Conservation (phyloP, 2,329 filamentous ascomycete species). For the Fusarium sp. region DNA sequence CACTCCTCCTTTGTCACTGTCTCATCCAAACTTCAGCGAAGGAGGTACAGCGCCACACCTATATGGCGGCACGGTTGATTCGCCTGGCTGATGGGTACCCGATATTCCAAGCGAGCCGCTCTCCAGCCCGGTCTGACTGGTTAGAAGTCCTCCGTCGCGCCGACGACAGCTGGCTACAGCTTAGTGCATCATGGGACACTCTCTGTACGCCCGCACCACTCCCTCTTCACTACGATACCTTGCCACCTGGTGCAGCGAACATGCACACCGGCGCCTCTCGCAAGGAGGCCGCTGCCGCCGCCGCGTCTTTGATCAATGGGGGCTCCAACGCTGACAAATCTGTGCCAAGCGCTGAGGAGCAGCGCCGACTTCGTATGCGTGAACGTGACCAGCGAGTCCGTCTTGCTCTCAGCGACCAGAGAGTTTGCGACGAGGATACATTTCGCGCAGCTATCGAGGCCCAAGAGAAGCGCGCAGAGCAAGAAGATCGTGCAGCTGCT, state of each 20-base stretch:
- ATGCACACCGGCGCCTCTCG: conserved; percentile 2
- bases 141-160: conserved; percentile 76
- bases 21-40: conserved; percentile 81
- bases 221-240: conserved; percentile 47
- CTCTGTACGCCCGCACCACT: conserved; percentile 73
- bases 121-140: conserved; percentile 82
- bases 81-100: conserved; percentile 83
- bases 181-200: conserved; percentile 74
- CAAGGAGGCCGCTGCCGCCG: conserved; percentile 34
- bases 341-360: conserved; percentile 54
- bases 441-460: conserved; percentile 73
- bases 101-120: conserved; percentile 78
- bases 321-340: conserved; percentile 41
- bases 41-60: conserved; percentile 81
- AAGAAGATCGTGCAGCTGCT: conserved; percentile 42
- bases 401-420: conserved; percentile 74
- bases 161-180: conserved; percentile 75
- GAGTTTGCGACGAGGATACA: conserved; percentile 73
- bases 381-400: conserved; percentile 74
- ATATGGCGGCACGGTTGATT: conserved; percentile 81
- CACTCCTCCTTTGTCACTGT: conserved; percentile 80
- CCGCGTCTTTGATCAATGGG: conserved; percentile 34
- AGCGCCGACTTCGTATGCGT: conserved; percentile 68
- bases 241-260: background rate
- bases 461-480: conserved; percentile 67